These are phyloP conservation scores for Moringa oleifera DNA, from an alignment of 345 rosid species.

Conservation along the genomic window DNA sequence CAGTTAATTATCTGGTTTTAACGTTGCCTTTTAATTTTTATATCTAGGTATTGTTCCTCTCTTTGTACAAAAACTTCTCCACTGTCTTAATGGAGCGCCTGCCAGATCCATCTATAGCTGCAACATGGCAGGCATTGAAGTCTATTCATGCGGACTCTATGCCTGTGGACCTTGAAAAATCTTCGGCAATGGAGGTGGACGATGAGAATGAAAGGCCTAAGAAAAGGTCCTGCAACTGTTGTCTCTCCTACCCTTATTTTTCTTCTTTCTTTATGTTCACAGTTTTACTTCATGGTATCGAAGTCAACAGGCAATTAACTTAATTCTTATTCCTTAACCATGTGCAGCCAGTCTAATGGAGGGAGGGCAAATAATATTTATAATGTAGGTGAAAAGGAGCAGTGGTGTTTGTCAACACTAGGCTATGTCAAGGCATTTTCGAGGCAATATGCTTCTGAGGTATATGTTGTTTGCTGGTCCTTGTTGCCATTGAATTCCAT, in stretches of 20 bases:
- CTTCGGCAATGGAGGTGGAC: constrained; percentile 77
- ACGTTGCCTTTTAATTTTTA: neutral
- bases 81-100: constrained; percentile 67
- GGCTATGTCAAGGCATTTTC: constrained; percentile 86
- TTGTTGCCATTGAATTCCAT: no score
- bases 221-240: constrained; percentile 22
- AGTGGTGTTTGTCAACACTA: constrained; percentile 91
- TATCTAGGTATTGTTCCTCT: constrained; percentile 57
- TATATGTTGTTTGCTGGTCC: constrained; percentile 19
- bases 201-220: constrained; percentile 54
- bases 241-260: neutral
- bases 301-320: neutral
- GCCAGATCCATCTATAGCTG: constrained; percentile 66
- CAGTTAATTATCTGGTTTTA: constrained; percentile 3
- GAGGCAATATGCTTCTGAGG: constrained; percentile 92
- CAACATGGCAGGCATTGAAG: constrained; percentile 54
- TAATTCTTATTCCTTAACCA: constrained; percentile 1
- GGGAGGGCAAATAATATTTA: constrained; percentile 26
- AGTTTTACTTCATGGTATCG: neutral
- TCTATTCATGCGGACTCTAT: constrained; percentile 43
- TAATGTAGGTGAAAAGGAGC: constrained; percentile 71
- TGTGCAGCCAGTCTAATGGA: constrained; percentile 50
- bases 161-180: constrained; percentile 49
- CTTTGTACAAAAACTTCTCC: constrained; percentile 62
- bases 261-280: neutral